Evolutionary conservation across 805 yeast species (phyloP).

Genomic region (Torulaspora indica): DNA sequence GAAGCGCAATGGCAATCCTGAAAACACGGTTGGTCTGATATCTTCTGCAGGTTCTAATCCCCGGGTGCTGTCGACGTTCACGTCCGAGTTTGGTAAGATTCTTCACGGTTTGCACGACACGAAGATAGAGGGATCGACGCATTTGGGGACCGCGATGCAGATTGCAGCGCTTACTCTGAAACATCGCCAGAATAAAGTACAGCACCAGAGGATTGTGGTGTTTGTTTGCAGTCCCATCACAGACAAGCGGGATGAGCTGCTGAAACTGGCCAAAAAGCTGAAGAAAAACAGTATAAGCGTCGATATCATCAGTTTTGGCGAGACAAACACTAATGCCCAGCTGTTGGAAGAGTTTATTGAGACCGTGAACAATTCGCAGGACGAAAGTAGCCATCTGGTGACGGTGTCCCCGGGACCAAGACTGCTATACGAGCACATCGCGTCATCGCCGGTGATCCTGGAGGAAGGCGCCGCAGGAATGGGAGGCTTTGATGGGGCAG

Average conservation of each 20-base stretch:
- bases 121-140: slow-evolving; percentile 60
- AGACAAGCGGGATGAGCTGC: slow-evolving; percentile 64
- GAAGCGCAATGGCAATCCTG: slow-evolving; percentile 86
- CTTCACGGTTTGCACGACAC: slow-evolving; percentile 79
- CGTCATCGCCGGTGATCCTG: slow-evolving; percentile 69
- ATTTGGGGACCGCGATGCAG: slow-evolving; percentile 79
- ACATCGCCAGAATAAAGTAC: slow-evolving; percentile 92
- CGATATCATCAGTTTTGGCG: slow-evolving; percentile 90
- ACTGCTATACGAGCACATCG: slow-evolving; percentile 74
- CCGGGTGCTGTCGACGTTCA: slow-evolving; percentile 80
- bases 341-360: slow-evolving; percentile 75
- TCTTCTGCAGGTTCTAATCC: slow-evolving; percentile 85
- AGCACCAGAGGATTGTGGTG: slow-evolving; percentile 81
- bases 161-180: slow-evolving; percentile 91
- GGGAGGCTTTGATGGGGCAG: slow-evolving; percentile 43
- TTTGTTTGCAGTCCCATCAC: slow-evolving; percentile 83
- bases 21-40: slow-evolving; percentile 86
- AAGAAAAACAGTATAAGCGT: slow-evolving; percentile 89
- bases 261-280: slow-evolving; percentile 82
- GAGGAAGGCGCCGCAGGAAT: slow-evolving; percentile 49
- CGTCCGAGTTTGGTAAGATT: slow-evolving; percentile 81
- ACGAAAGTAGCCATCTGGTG: slow-evolving; percentile 74
- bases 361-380: slow-evolving; percentile 55
- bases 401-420: slow-evolving; percentile 87
- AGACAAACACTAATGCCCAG: slow-evolving; percentile 68